These are phyloP conservation scores for Colletotrichum destructivum DNA, from an alignment of 2,329 filamentous ascomycete genomes.

Conservation along the genomic window DNA sequence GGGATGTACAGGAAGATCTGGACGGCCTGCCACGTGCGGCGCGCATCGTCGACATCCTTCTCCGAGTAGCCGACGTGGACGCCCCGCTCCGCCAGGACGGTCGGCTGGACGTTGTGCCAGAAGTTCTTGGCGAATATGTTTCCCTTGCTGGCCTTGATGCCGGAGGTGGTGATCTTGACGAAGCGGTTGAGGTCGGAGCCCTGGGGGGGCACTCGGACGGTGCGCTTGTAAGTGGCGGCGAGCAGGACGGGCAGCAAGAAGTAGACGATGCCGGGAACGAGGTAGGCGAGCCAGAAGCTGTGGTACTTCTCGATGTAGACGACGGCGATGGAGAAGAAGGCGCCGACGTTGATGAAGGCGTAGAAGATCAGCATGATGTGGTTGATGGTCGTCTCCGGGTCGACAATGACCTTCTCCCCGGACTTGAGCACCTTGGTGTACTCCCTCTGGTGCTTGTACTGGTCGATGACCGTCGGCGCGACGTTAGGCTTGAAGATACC, in stretches of 20 bases:
- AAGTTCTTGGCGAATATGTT: conserved; percentile 69
- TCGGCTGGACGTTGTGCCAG: conserved; percentile 74
- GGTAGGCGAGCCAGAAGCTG: conserved; percentile 65
- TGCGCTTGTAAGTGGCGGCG: conserved; percentile 69
- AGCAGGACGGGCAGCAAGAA: conserved; percentile 72
- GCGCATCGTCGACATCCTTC: conserved; percentile 76
- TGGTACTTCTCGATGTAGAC: conserved; percentile 67
- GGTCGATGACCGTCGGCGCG: conserved; percentile 77
- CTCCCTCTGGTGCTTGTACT: conserved; percentile 60
- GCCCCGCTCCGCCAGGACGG: conserved; percentile 61
- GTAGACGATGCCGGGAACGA: conserved; percentile 67
- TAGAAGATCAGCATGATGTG: conserved; percentile 79
- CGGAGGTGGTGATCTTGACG: conserved; percentile 67
- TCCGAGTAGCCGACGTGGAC: conserved; percentile 72
- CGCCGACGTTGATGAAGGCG: conserved; percentile 68
- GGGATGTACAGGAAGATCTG: conserved; percentile 60
- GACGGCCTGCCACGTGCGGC: conserved; percentile 63
- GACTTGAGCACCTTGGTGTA: conserved; percentile 64
- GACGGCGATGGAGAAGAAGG: conserved; percentile 66
- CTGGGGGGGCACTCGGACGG: conserved; percentile 70
- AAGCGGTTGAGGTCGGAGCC: conserved; percentile 77
- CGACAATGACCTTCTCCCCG: conserved; percentile 78
- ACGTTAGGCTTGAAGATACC: conserved; percentile 82
- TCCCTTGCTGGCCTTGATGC: conserved; percentile 66
- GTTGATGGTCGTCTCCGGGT: conserved; percentile 75